These are phyloP conservation scores for Trametes villosa DNA, from an alignment of 768 basidiomycete genomes.

Conservation along the genomic window DNA sequence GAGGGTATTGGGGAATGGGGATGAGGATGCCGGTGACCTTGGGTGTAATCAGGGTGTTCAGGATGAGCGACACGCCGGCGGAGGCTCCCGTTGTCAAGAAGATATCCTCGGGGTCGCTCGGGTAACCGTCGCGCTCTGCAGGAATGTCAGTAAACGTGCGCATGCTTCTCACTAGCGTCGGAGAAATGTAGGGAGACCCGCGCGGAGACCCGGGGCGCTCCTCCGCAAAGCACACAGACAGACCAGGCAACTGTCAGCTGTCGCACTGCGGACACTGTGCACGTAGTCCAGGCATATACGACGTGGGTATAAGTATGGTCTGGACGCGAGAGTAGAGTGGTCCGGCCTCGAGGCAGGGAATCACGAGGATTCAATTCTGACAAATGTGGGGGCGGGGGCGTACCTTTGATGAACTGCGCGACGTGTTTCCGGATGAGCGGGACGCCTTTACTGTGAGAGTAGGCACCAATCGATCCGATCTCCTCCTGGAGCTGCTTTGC, in stretches of 20 bases:
- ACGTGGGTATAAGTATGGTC: too few species aligned
- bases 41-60: constrained; percentile 75
- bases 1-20: constrained; percentile 97
- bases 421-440: constrained; percentile 86
- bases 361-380: background rate
- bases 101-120: constrained; percentile 81
- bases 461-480: constrained; percentile 93
- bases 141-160: background rate
- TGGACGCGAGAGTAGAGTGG: background rate
- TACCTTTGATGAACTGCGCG: constrained; percentile 88
- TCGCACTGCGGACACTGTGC: too few species aligned
- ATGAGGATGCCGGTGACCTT: constrained; percentile 82
- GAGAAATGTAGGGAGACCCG: too few species aligned
- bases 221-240: too few species aligned
- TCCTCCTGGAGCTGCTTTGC: constrained; percentile 80
- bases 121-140: constrained; percentile 87
- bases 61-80: constrained; percentile 86
- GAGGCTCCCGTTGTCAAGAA: constrained; percentile 97
- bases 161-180: too few species aligned
- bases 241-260: too few species aligned
- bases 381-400: constrained; percentile 26
- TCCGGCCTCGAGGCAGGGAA: too few species aligned
- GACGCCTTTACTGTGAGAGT: constrained; percentile 94
- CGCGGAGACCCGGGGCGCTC: too few species aligned
- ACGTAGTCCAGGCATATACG: too few species aligned